A percentile compares a stretch with the other conserved stretches of the same genome.
phyloP scores from a whole-genome alignment of 2,329 filamentous ascomycete species.

The Myriosclerotinia curreyana region DNA sequence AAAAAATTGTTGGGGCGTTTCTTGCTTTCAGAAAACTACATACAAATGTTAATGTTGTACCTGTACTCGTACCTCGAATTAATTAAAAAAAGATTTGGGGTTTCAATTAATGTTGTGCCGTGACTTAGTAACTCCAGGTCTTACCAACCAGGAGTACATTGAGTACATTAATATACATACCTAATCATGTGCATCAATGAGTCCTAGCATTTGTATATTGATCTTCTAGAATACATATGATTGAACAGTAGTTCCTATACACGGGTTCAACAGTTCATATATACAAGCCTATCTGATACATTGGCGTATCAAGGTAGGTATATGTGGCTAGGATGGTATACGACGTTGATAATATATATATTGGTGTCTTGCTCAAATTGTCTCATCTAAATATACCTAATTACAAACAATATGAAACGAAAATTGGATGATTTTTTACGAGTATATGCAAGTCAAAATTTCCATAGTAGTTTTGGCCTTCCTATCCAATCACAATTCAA shows the following conservation, averaged over 20 bases:
- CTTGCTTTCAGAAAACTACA: background rate
- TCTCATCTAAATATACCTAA: slow-evolving; percentile 3
- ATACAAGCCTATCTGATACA: background rate
- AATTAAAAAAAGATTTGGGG: too few species aligned
- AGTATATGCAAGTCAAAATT: too few species aligned
- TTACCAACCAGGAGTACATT: too few species aligned
- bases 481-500: too few species aligned
- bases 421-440: too few species aligned
- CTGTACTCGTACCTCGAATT: too few species aligned
- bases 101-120: too few species aligned
- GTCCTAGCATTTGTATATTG: background rate
- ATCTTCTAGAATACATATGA: background rate
- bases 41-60: background rate
- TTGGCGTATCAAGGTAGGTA: background rate
- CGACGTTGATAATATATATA: background rate
- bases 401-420: too few species aligned
- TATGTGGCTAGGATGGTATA: too few species aligned
- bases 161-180: background rate
- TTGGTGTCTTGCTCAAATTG: background rate
- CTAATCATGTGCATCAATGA: background rate
- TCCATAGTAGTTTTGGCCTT: too few species aligned
- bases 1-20: background rate
- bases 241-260: too few species aligned
- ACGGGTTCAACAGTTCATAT: too few species aligned
- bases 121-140: background rate